Evolutionary conservation across 2,329 filamentous ascomycete species (phyloP), one percentile per base, ranked within the genome.

Genomic region (Ceratocystis ficicola): DNA sequence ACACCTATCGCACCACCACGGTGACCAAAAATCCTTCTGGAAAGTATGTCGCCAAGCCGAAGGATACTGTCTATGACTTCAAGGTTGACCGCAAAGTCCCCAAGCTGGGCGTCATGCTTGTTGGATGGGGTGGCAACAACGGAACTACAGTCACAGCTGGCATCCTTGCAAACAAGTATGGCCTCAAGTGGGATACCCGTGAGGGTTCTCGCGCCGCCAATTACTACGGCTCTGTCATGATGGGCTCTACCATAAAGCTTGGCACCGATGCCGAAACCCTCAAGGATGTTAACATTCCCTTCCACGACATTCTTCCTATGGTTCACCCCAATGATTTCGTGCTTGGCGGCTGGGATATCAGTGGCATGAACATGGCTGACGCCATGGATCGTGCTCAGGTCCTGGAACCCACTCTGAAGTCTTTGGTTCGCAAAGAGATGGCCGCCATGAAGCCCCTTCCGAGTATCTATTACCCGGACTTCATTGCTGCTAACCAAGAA

Each of bases 401-500:
- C 65, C 86, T 99, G 65, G 93, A 97, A 79, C 94, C 94, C n/a
- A 87, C 89, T 36, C 83, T 99, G 73, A 99, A 99, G 83, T 79
- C 81, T 66, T 83, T 89, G 72, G 88, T 99, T 72, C 87, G 86
- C 78, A 96, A 97, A 83, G 90, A 97, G 79, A 93, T 97, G 91
- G 80, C 86, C 68, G 80, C 81, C 71, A 89, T 97, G 86, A 86
- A 87, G 71, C 94, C 94, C 36, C 84, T 97, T 69, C 93, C 91
- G 28, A 93, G 89, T 77, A 88, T 97, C 78, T 99, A 99, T 84
- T 99, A 99, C 77, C 94, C 94, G 1, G 94, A 97, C 78, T 99
- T 99, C 81, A 99, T 99, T 74, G 94, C 94, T 70, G 89, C 94
- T 75, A 99, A 99, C 80, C 94, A 99, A 79, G 92, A 94, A 76